Base-by-base conservation (phyloP, 805 yeast species). In the Ogataea nitratoaversa region DNA sequence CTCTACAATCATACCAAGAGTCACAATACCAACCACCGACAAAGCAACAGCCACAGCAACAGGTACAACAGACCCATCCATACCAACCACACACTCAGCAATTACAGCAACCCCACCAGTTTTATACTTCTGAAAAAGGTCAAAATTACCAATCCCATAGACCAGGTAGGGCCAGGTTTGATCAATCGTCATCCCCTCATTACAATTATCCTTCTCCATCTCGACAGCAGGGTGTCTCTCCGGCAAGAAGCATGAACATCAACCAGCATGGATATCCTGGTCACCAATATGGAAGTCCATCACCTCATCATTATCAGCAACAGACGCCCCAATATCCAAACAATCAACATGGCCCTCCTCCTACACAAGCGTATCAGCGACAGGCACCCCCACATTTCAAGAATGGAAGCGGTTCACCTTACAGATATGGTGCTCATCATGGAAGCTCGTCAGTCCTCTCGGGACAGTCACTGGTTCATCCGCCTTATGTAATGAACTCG, bases 201-300 rank as follows among this genome's bases (percentile, higher is more conserved):
- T 6, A 8, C 13, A 13, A 13, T 9, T 5, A 27, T 27, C 14
- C 29, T 27, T 5, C 14, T 13, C 29, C 11, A 8, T 8, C 29
- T 27, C 29, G 14, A 8, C 29, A 27, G 5, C 22, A 34, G n/a
- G 36, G 36, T n/a, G 23, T 28, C 2, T 35, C 41, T 18, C 37
- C 27, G 14, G 39, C 32, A 5, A 35, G 36, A 25, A 16, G 18
- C 48, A 33, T 7, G 29, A 7, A n/a, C 37, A 18, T 13, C n/a
- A 27, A 9, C 37, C 30, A 34, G 18, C 12, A 5, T 14, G 31
- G 14, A 4, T 27, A 19, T 19, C 19, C n/a, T 27, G 17, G 14
- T 8, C 8, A 27, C 13, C 9, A 27, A n/a, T 27, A 18, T 19
- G 29, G 20, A 16, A 20, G 20, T 8, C 63, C 38, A 6, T 67